Base-by-base conservation (phyloP, 495 filamentous ascomycete genomes). In the Articulospora tetracladia region DNA sequence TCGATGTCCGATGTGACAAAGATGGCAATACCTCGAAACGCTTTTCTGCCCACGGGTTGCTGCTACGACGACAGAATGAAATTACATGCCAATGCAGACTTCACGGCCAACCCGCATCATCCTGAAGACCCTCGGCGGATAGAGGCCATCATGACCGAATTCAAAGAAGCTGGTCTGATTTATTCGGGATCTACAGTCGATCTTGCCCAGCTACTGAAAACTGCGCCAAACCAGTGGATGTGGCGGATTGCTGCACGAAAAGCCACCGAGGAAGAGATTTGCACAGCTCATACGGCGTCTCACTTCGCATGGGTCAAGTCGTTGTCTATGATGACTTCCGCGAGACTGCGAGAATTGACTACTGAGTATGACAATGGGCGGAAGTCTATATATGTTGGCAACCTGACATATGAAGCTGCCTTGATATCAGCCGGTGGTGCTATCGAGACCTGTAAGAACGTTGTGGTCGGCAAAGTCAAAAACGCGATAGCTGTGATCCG, bases 41-140 rank as follows among this genome's bases (percentile, higher is more conserved):
- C 72, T 20, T 39, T 71, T 24, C 73, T 92, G 49, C 74, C 90
- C 3, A 88, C 90, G 8, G 86, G 95, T 34, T 80, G 88, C 46
- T 94, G 91, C 63, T 98, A 97, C 70, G 94, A 98, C 74, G 81
- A 84, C 24, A 84, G 92, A 20, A 98, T 98, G 94, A 89, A 92
- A 54, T 86, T 89, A 61, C 94, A 98, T 68, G 86, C 86, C 34
- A 95, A 96, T 66, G 81, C 91, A 4, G 83, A 88, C 63, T 80
- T 73, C 80, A 80, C 68, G 66, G 78, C 70, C 47, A 77, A 77
- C 44, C 89, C 93, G 19, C 84, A 91, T 58, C 94, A 99, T 63
- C 94, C 95, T 1, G 94, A 99, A 73, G 92, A 98, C 63, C 95
- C 95, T 0, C 80, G 90, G 25, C 83, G 94, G 6, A 97, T 98